Percentiles rank a stretch among this genome's conserved stretches.
phyloP scores from a whole-genome alignment of 306 rosid species.

The Pyrus pyrifolia region DNA sequence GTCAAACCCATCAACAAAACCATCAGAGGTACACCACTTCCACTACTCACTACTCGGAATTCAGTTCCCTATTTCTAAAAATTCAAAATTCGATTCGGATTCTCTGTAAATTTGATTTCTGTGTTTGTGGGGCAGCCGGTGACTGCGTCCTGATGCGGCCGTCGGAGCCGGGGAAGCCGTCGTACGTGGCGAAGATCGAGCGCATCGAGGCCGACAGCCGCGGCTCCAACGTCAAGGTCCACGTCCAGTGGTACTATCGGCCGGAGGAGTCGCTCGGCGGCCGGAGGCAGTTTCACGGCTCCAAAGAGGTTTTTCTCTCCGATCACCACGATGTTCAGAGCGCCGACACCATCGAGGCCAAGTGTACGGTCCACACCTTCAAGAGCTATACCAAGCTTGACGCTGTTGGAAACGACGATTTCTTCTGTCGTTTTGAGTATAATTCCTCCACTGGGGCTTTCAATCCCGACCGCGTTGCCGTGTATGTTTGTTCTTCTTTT shows the following conservation, averaged over 20 bases:
- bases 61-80: background rate
- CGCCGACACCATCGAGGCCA: slow-evolving; percentile 81
- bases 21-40: slow-evolving; percentile 41
- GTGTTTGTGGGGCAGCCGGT: slow-evolving; percentile 37
- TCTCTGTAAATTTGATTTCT: background rate
- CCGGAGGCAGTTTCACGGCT: slow-evolving; percentile 95
- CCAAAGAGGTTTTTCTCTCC: slow-evolving; percentile 90
- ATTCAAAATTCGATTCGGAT: background rate
- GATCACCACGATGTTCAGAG: slow-evolving; percentile 92
- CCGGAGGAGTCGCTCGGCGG: slow-evolving; percentile 99
- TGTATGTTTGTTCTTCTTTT: slow-evolving; percentile 40
- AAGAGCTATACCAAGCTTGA: slow-evolving; percentile 93
- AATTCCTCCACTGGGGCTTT: slow-evolving; percentile 89
- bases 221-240: slow-evolving; percentile 83
- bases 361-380: slow-evolving; percentile 90
- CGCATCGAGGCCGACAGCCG: slow-evolving; percentile 92
- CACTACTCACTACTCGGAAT: background rate
- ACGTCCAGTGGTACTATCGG: slow-evolving; percentile 95
- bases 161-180: slow-evolving; percentile 68
- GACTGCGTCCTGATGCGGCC: slow-evolving; percentile 96
- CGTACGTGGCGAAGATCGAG: slow-evolving; percentile 90
- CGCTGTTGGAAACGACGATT: slow-evolving; percentile 93
- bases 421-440: slow-evolving; percentile 97
- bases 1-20: slow-evolving; percentile 80
- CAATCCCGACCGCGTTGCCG: slow-evolving; percentile 95